Percentiles rank a stretch among this genome's conserved stretches.
Evolutionary conservation across 169 alveolate species (phyloP).

Genomic region (Eimeria brunetti): DNA sequence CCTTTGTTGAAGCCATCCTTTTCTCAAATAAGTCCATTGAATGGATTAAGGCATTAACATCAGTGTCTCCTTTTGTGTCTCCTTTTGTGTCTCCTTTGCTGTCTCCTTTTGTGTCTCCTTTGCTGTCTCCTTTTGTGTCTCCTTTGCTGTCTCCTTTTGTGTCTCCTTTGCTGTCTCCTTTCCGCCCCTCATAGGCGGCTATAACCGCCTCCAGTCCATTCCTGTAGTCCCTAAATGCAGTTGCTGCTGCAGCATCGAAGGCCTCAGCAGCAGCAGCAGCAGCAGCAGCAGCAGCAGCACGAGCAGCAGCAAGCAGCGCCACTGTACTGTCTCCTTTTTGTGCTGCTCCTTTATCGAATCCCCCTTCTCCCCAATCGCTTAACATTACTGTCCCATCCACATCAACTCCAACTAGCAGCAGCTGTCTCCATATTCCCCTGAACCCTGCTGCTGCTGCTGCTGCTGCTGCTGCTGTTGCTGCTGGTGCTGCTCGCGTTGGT

Average conservation of each 20-base stretch:
- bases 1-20: not conserved
- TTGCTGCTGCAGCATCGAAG: not conserved
- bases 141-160: slow-evolving; percentile 1
- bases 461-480: not conserved
- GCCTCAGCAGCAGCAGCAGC: not conserved
- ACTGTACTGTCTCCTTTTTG: slow-evolving; percentile 19
- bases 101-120: not conserved
- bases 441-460: not conserved
- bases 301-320: not conserved
- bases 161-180: not conserved
- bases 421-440: not conserved
- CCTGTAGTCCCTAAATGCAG: not conserved
- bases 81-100: not conserved
- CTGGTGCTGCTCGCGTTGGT: not conserved
- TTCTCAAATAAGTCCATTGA: not conserved
- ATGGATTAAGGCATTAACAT: not conserved
- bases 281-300: slow-evolving; percentile 3
- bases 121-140: not conserved
- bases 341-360: too few relatives aligned
- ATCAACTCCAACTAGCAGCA: slow-evolving; percentile 13
- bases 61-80: not conserved
- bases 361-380: not conserved
- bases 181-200: not conserved
- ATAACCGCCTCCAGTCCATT: not conserved
- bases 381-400: not conserved